Evolutionary conservation across 352 stramenopile species (phyloP).

Genomic region (Salisapilia sapeloensis): DNA sequence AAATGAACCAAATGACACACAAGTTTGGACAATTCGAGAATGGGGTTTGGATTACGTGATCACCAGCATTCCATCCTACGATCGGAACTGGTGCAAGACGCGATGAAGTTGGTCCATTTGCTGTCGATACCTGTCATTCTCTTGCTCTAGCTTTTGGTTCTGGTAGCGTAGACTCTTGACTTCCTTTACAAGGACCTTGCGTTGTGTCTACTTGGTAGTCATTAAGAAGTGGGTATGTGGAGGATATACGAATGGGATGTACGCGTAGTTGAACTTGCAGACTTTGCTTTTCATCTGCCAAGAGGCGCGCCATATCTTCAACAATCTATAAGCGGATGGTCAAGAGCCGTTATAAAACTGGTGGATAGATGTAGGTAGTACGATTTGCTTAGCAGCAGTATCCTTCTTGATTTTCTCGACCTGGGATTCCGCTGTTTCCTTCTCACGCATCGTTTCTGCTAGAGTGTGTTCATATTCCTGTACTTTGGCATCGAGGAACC

Average conservation of each 20-base stretch:
- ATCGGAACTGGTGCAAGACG: constrained; percentile 36
- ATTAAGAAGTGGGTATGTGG: neutral
- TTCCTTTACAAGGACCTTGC: constrained; percentile 68
- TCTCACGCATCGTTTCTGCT: constrained; percentile 24
- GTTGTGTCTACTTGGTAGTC: constrained; percentile 18
- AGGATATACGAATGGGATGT: neutral
- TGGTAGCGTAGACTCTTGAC: constrained; percentile 53
- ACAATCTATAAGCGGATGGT: constrained; percentile 31
- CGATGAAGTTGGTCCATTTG: constrained; percentile 65
- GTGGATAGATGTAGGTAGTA: constrained; percentile 6
- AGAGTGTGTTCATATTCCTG: constrained; percentile 55
- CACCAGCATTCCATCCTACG: neutral
- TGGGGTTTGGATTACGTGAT: constrained; percentile 5
- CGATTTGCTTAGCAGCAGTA: constrained; percentile 31
- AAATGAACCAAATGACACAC: neutral
- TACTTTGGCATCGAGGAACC: constrained; percentile 58
- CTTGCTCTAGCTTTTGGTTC: constrained; percentile 37
- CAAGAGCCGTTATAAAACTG: neutral
- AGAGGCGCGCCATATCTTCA: constrained; percentile 60
- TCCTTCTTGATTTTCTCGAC: constrained; percentile 31
- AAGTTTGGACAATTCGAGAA: neutral
- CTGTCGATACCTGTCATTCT: constrained; percentile 54
- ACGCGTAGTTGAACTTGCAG: constrained; percentile 49
- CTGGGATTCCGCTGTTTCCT: constrained; percentile 41
- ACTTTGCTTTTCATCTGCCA: constrained; percentile 61